phyloP scores from a whole-genome alignment of 106 monocot species.

The Dendrobium huoshanense region DNA sequence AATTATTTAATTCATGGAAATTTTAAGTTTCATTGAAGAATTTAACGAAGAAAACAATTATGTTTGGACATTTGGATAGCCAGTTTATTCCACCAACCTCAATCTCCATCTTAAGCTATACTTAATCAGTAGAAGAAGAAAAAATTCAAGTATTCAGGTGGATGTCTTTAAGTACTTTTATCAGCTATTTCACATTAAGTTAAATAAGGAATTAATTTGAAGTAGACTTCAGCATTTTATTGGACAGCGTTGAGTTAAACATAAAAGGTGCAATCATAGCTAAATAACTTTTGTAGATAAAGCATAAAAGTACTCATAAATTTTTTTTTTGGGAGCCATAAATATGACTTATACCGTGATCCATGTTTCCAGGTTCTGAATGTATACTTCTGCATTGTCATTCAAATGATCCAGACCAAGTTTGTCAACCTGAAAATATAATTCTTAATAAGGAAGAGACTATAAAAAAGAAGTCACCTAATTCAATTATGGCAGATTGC shows the following conservation, averaged over 20 bases:
- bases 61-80: not conserved
- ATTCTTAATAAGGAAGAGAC: not conserved
- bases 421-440: conserved; percentile 74
- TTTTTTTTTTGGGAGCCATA: not conserved
- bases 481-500: conserved; percentile 7
- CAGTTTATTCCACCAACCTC: not conserved
- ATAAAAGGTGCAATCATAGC: not conserved
- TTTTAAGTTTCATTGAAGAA: not conserved
- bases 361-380: conserved; percentile 91
- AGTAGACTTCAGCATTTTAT: not conserved
- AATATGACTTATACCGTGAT: conserved; percentile 48
- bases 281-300: not conserved
- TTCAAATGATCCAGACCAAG: conserved; percentile 66
- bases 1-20: not conserved
- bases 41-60: not conserved
- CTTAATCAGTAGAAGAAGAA: not conserved
- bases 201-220: not conserved
- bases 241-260: not conserved
- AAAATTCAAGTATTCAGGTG: not conserved
- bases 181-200: not conserved
- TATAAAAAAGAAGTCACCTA: not conserved
- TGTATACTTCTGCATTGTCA: conserved; percentile 77
- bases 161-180: not conserved
- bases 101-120: not conserved
- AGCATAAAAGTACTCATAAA: not conserved